Base-by-base conservation (phyloP, 208 protist species). In the Zelonia costaricensis region DNA sequence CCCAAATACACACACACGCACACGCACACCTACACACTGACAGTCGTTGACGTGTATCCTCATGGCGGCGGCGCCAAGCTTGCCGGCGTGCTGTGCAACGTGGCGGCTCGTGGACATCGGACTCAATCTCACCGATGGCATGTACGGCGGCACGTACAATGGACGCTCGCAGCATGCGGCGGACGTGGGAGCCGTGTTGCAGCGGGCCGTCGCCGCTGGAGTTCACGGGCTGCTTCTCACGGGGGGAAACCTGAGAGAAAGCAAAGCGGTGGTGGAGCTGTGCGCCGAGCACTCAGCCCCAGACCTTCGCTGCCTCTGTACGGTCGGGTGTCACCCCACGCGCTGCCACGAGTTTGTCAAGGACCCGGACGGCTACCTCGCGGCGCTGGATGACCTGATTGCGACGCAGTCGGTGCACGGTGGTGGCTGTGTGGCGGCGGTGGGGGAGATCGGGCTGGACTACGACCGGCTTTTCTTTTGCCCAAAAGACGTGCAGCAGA, bases 401-500 rank as follows among this genome's bases (percentile, higher is more conserved):
- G 20, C 18, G n/a, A 49, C 69, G 27, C 67, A 94, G 60, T 83
- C 73, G 5, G 68, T 88, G 1, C 70, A 52, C 23, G 60, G 47
- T 20, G 78, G 78, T n/a, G 84, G 86, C 12, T 86, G 83, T 62
- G 86, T 95, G 4, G 90, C 88, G 4, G 88, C 90, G 0, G 74
- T 96, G 61, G 91, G 92, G 3, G 91, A 96, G 61, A 71, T 88
- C 38, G 89, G 89, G 16, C 70, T 98, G 18, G 96, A 99, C 71
- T 99, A 98, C 79, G 96, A 99, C 64, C 78, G 97, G 15, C 68
- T 97, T 3, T 73, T 90, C 40, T 98, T 98, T 69, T 97, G 93
- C 60, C 40, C 70, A 0, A 90, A 93, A 60, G 84, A 97, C 13
- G 75, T 84, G 28, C 97, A 98, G 66, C 51, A 78, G 30, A 78